Percentiles rank a stretch among this genome's conserved stretches.
phyloP scores from a whole-genome alignment of 176 grass and related monocot species.

The Chrysopogon serrulatus region DNA sequence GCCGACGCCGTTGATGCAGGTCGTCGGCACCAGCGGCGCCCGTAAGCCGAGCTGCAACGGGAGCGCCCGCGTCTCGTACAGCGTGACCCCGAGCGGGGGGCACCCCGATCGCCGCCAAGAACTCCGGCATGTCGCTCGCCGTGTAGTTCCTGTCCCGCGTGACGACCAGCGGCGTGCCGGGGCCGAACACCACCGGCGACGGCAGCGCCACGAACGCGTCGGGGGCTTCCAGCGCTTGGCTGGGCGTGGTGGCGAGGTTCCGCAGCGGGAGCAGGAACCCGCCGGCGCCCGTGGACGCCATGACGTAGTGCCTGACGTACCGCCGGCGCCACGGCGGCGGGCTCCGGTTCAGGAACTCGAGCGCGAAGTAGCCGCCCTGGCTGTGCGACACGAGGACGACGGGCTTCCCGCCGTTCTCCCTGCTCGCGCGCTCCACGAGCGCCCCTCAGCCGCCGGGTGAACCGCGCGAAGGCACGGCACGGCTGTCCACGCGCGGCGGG shows the following conservation, averaged over 20 bases:
- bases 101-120: neutral
- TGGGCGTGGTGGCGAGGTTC: neutral
- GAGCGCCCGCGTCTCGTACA: constrained; percentile 1
- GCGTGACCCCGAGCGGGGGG: neutral
- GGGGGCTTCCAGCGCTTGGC: neutral
- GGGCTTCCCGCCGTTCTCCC: neutral
- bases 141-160: neutral
- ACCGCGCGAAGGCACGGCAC: neutral
- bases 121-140: neutral
- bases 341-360: constrained; percentile 1
- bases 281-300: neutral
- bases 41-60: neutral
- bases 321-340: neutral
- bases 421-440: neutral
- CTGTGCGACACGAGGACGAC: neutral
- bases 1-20: neutral
- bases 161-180: neutral
- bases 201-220: neutral
- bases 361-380: neutral
- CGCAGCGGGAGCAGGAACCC: neutral
- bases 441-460: neutral
- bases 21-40: neutral
- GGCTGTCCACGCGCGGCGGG: neutral
- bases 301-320: neutral
- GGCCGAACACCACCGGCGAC: neutral